These are phyloP conservation scores for Backusella australiensis DNA, from an alignment of 192 early-diverging fungal genomes.

Conservation along the genomic window DNA sequence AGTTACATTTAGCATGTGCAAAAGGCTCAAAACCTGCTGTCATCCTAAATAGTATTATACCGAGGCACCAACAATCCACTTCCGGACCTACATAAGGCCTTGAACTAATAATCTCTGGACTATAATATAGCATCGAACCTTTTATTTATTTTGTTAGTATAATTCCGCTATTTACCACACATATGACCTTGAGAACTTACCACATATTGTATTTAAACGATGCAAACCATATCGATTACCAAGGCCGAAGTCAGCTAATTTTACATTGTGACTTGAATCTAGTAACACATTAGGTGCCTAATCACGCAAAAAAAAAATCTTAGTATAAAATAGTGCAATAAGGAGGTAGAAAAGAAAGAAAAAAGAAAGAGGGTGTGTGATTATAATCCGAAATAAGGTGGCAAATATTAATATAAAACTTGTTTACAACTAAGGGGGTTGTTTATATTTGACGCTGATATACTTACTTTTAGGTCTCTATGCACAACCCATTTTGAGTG, in stretches of 20 bases:
- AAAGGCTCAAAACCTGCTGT: conserved; percentile 52
- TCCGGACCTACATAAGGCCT: conserved; percentile 89
- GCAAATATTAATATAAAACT: conserved; percentile 6
- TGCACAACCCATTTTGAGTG: conserved; percentile 70
- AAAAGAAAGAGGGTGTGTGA: too few species aligned
- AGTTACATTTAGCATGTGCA: conserved; percentile 35
- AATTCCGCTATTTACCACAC: background rate
- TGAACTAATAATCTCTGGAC: conserved; percentile 87
- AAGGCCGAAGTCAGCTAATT: conserved; percentile 91
- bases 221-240: conserved; percentile 77
- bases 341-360: background rate
- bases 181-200: conserved; percentile 34
- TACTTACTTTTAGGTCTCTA: conserved; percentile 86
- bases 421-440: background rate
- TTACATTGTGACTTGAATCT: conserved; percentile 64
- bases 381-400: background rate
- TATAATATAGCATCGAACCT: conserved; percentile 81
- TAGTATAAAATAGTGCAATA: background rate
- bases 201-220: conserved; percentile 84
- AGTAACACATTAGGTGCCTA: conserved; percentile 75
- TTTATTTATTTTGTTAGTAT: conserved; percentile 22
- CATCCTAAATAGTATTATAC: conserved; percentile 86
- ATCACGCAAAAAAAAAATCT: background rate
- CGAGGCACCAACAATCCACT: conserved; percentile 92
- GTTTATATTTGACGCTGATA: background rate